Evolutionary conservation across 2,329 filamentous ascomycete genomes (phyloP), one percentile per base, ranked within the genome.

Genomic region (Ascosphaera acerosa): DNA sequence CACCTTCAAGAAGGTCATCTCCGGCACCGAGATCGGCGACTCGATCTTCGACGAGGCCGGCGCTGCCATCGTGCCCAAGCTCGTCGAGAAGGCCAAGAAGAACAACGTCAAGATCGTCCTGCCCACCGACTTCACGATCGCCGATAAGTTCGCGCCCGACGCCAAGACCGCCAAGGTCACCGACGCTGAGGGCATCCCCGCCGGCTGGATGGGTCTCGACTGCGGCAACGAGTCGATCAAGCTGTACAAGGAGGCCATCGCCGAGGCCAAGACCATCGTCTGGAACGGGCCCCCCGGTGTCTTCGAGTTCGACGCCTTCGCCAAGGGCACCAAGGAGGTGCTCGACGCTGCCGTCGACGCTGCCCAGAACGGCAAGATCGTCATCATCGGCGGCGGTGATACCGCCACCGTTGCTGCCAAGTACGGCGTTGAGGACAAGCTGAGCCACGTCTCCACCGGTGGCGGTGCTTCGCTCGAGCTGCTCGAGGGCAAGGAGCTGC

Each of bases 1-100:
- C 63, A 97, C 87, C 45, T 97, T 97, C 70, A 94, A 94, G 69
- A 97, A 97, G 70, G 84, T 80, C n/a, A 67, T 94, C 34, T 69
- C 92, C 58, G 64, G 67, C 51, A 72, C 94, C 48, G 66, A 72
- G 55, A 97, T 97, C 42, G 87, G 87, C 37, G 71, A 71, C 61
- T 87, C 62, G 32, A 66, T 97, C 46, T 97, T 90, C 52, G 87
- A 97, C 46, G 78, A 92, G 62, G 74, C 74, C 32, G 87, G 87
- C 44, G 67, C 75, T 63, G 80, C 92, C 70, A 92, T 77, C 26
- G 84, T 94, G 36, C 70, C 64, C 38, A 62, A 76, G 45, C 68
- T 97, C 40, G 66, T 91, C 39, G 74, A 84, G 58, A 97, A 94
- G 71, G 87, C 89, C 44, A 81, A 91, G 74, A 72, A 74, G 62